A percentile compares a stretch with the other conserved stretches of the same genome.
These are phyloP conservation scores for Phytophthora pisi DNA, from an alignment of 352 stramenopile species.

Conservation along the genomic window DNA sequence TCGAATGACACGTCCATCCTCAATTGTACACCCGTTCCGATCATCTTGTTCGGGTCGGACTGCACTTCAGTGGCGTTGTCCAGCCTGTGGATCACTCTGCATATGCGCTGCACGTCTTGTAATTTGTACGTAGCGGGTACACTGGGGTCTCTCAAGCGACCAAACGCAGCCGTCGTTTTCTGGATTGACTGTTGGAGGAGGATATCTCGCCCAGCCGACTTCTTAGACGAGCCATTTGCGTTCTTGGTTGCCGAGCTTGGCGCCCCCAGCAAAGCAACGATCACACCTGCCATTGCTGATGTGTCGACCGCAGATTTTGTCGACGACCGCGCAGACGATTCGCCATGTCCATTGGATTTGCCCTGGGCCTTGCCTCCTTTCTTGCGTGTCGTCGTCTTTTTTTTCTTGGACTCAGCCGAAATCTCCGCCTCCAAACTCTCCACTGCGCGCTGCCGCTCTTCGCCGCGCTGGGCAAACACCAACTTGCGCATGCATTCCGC, in stretches of 20 bases:
- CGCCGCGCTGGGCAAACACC: not conserved
- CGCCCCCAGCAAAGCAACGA: slow-evolving; percentile 4
- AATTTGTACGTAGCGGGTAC: slow-evolving; percentile 1
- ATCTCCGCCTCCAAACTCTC: not conserved
- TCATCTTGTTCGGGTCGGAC: slow-evolving; percentile 8
- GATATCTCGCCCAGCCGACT: not conserved
- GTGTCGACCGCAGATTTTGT: not conserved
- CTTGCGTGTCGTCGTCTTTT: slow-evolving; percentile 19
- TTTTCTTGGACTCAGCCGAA: not conserved
- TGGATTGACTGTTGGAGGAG: not conserved
- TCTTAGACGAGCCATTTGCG: not conserved
- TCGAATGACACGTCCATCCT: slow-evolving; percentile 6
- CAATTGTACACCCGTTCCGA: slow-evolving; percentile 4
- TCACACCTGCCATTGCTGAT: not conserved
- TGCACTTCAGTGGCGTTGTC: slow-evolving; percentile 3
- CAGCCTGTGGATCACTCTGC: slow-evolving; percentile 17
- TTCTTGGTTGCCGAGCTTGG: not conserved
- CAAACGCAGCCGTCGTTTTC: slow-evolving; percentile 7
- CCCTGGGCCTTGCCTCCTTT: slow-evolving; percentile 16
- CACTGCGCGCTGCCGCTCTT: not conserved
- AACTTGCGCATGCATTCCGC: not conserved
- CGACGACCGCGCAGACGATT: not conserved
- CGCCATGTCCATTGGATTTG: slow-evolving; percentile 13
- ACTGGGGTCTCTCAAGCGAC: slow-evolving; percentile 6
- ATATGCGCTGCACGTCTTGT: slow-evolving; percentile 13